Base-by-base conservation (phyloP, 2,329 filamentous ascomycete genomes). In the Grosmannia penicillata region DNA sequence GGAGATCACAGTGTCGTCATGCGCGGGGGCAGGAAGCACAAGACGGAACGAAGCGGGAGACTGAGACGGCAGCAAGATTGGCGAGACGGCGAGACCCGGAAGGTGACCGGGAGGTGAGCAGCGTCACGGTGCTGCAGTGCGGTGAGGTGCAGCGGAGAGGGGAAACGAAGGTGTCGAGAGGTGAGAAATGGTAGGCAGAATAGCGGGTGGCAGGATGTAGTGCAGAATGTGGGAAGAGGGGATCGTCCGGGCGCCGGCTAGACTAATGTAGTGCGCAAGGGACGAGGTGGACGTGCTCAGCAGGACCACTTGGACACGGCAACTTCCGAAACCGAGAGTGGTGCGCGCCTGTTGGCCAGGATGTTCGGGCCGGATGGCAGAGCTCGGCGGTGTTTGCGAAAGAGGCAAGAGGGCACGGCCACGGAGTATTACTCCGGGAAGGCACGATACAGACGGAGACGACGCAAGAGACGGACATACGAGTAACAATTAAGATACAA, bases 221-320 rank as follows among this genome's bases (percentile, higher is more conserved):
- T 8, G 6, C 13, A 25, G 15, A 29, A 15, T 9, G 31, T 30
- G 5, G 21, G 21, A 4, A 29, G 14, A 13, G 37, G 36, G 30
- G 35, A 43, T 45, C 39, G 39, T 40, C 39, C 19, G 37, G 35
- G 26, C 24, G 23, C 33, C 38, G 39, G 38, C 31, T 37, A 37
- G 39, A 38, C 42, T 42, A 46, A 39, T 30, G 30, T 35, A 40
- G 41, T 34, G 11, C 11, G n/a, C n/a, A n/a, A n/a, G 17, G 28
- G 28, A 15, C 17, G 17, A 10, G 15, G 29, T 31, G 18, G 15
- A 18, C 13, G 11, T 15, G 6, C 11, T 8, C 14, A 18, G 15
- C 8, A 19, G 22, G 33, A 10, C 14, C 9, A 22, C 19, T 26
- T 30, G 9, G 29, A 10, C 29, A 31, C 21, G 29, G 29, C 18